Conservation (phyloP, 257 asterid genomes). For the Galeopsis tetrahit region DNA sequence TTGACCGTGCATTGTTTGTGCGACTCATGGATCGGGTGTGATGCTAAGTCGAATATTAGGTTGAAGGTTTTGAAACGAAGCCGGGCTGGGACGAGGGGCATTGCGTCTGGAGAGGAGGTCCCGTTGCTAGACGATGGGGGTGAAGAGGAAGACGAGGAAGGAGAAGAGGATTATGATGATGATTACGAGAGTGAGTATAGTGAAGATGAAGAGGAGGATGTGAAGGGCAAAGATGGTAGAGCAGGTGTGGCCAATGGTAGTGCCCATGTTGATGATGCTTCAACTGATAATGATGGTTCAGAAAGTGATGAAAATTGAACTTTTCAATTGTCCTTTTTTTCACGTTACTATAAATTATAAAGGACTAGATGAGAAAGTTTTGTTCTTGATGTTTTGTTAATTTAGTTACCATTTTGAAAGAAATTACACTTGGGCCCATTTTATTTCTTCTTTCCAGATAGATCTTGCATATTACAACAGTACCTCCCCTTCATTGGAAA, state of each 20-base stretch:
- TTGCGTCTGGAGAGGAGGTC: constrained; percentile 50
- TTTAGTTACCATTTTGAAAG: neutral
- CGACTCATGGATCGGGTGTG: constrained; percentile 97
- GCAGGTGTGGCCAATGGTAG: constrained; percentile 61
- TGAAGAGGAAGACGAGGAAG: constrained; percentile 90
- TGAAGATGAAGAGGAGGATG: constrained; percentile 90
- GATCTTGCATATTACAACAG: neutral
- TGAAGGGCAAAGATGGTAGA: constrained; percentile 49
- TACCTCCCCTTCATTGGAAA: no score
- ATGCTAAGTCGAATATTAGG: constrained; percentile 67
- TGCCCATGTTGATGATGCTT: constrained; percentile 46
- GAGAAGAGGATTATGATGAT: constrained; percentile 83
- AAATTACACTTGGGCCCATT: neutral
- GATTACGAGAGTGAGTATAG: constrained; percentile 96
- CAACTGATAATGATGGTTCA: constrained; percentile 64
- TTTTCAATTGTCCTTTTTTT: neutral
- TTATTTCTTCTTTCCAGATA: neutral
- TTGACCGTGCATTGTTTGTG: constrained; percentile 76
- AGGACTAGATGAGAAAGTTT: constrained; percentile 34
- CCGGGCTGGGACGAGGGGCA: constrained; percentile 50
- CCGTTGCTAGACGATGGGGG: constrained; percentile 73
- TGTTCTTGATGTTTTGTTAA: neutral
- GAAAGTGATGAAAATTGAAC: constrained; percentile 61
- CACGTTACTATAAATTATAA: neutral
- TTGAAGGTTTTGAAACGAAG: constrained; percentile 81